These are phyloP conservation scores for Coemansia sp. DNA, from an alignment of 192 early-diverging fungal genomes.

Conservation along the genomic window DNA sequence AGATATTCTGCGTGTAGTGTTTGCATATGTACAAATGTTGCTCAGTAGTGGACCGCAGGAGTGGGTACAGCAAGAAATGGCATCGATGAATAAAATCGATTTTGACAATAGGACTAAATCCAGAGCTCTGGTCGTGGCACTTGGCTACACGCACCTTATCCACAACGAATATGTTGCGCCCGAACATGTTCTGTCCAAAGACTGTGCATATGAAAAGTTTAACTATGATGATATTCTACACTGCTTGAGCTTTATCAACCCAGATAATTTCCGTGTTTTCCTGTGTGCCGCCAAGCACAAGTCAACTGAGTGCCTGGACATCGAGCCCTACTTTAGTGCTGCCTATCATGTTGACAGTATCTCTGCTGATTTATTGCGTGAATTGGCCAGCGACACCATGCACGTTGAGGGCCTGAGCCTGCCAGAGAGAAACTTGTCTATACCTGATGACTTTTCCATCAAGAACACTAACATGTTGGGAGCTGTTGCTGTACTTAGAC, in stretches of 20 bases:
- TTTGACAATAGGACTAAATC: conserved; percentile 69
- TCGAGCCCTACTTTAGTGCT: conserved; percentile 77
- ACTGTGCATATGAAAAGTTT: conserved; percentile 64
- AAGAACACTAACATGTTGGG: background rate
- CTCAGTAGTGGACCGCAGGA: conserved; percentile 19
- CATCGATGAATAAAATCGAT: conserved; percentile 21
- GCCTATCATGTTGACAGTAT: conserved; percentile 64
- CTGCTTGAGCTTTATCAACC: conserved; percentile 60
- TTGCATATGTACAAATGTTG: conserved; percentile 41
- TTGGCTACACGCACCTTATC: conserved; percentile 65
- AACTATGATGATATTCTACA: conserved; percentile 64
- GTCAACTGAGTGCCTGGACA: conserved; percentile 28
- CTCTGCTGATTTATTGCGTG: background rate
- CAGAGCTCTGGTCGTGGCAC: conserved; percentile 61
- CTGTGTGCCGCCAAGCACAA: conserved; percentile 37
- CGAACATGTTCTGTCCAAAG: conserved; percentile 68
- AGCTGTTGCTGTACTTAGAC: background rate
- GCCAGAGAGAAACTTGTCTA: conserved; percentile 13
- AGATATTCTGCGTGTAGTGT: conserved; percentile 29
- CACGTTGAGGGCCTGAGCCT: background rate
- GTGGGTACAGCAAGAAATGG: conserved; percentile 41
- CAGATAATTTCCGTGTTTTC: conserved; percentile 61
- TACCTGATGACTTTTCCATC: conserved; percentile 35
- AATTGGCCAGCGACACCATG: background rate
- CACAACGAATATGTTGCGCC: conserved; percentile 69